Evolutionary conservation across 2,329 filamentous ascomycete genomes (phyloP), one percentile per base, ranked within the genome.

Genomic region (Mollisiaceae sp.): DNA sequence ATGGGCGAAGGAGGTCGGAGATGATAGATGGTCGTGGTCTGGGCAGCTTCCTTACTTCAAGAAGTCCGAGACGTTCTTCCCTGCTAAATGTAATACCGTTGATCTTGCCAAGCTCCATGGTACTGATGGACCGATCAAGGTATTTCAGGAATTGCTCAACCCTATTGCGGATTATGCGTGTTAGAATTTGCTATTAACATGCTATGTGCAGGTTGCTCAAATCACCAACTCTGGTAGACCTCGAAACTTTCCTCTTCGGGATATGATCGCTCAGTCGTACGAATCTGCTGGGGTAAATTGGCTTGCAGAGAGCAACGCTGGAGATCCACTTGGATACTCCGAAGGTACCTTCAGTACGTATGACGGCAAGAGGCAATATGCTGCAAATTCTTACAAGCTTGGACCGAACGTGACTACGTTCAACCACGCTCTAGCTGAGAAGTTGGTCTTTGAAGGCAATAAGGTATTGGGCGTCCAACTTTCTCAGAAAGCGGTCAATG

Each of bases 1-100:
- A 43, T 84, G 82, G 82, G 79, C 75, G 3, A 69, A 75, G 20
- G 68, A 78, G 6, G 73, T 78, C 1, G 75, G 73, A 3, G 81
- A 84, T 59, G 62, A 77, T 0, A 71, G 76, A 3, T 86, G 82
- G 78, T 78, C 77, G 66, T 82, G 82, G 64, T 72, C 81, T 5
- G 77, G 77, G 8, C 77, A 83, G 43, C 74, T 81, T 22, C 79
- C 80, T 3, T 85, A 81, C 73, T 77, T 83, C 61, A 74, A 73
- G 41, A 81, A 78, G 65, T 43, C 58, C 9, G 66, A 68, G 45
- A 66, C 65, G 74, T 76, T 20, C 69, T 72, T 45, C 41, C 39
- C 55, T 9, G 22, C 14, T 39, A 64, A 38, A 43, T 11, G 8
- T 39, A 52, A 45, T 67, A 75, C 61, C 59, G 45, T 22, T 9